Percentiles rank a stretch among this genome's conserved stretches.
Evolutionary conservation across 495 filamentous ascomycete species (phyloP).

Genomic region (Amniculicola lignicola): DNA sequence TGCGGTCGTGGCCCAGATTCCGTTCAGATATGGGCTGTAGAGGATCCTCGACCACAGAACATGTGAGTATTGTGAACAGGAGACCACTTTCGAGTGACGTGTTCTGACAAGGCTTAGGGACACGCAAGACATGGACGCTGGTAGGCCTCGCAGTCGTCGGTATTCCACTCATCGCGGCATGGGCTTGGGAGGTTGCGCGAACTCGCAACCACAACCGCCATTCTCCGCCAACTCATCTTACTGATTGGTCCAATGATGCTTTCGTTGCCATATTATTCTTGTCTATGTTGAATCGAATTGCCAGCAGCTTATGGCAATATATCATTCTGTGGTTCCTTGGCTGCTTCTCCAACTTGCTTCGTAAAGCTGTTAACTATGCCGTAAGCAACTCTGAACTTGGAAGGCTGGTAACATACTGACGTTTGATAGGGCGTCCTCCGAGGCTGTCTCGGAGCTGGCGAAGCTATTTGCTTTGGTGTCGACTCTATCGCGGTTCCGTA

Average conservation of each 20-base stretch:
- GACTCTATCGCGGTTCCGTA: constrained; percentile 17
- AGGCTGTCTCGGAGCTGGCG: constrained; percentile 22
- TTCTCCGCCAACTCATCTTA: neutral
- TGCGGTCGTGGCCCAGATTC: constrained; percentile 9
- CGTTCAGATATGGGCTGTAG: constrained; percentile 3
- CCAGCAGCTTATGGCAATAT: constrained; percentile 2
- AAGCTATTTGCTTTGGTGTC: constrained; percentile 26
- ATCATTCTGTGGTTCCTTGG: constrained; percentile 3
- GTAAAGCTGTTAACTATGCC: constrained; percentile 7
- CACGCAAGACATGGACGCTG: constrained; percentile 2
- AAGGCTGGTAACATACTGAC: neutral
- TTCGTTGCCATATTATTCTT: constrained; percentile 6
- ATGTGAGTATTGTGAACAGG: neutral
- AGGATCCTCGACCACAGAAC: constrained; percentile 3
- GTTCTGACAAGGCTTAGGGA: neutral
- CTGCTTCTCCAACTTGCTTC: constrained; percentile 2
- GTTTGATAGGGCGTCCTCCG: constrained; percentile 12
- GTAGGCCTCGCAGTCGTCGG: constrained; percentile 7
- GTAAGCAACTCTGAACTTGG: neutral
- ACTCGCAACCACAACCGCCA: constrained; percentile 1
- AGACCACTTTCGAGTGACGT: neutral
- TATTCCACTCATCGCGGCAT: neutral
- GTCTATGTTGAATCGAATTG: neutral
- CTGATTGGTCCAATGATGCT: constrained; percentile 1
- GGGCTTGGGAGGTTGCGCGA: constrained; percentile 4